Evolutionary conservation across 768 basidiomycete species (phyloP).

Genomic region (Filobasidium wieringae): DNA sequence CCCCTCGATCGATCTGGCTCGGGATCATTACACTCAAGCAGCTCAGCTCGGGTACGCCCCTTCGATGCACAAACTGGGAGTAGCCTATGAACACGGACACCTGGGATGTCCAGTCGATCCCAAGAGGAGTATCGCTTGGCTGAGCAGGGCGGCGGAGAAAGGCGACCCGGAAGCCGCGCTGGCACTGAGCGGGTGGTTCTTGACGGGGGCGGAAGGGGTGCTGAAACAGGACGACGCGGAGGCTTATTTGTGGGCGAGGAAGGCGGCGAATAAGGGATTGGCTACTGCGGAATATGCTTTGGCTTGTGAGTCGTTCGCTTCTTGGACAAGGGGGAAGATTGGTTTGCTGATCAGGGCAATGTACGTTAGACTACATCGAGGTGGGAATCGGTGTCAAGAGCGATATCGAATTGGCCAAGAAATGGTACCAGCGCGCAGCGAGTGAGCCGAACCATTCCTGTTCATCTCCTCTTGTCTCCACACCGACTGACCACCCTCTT

Average conservation of each 20-base stretch:
- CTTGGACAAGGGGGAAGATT: neutral
- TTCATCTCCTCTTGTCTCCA: neutral
- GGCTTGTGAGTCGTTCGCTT: constrained; percentile 43
- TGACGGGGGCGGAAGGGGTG: constrained; percentile 72
- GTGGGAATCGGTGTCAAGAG: constrained; percentile 95
- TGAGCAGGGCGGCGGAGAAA: constrained; percentile 94
- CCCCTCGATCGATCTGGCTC: constrained; percentile 55
- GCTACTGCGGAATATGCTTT: constrained; percentile 98
- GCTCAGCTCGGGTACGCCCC: constrained; percentile 87
- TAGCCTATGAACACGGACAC: constrained; percentile 84
- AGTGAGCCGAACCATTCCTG: constrained; percentile 47
- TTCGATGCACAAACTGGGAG: constrained; percentile 88
- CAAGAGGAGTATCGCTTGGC: constrained; percentile 90
- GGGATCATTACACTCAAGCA: constrained; percentile 75
- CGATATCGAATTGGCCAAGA: constrained; percentile 87
- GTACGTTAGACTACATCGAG: constrained; percentile 71
- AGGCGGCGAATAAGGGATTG: constrained; percentile 90
- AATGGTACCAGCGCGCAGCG: constrained; percentile 98
- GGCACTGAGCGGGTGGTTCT: constrained; percentile 94
- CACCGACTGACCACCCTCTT: neutral
- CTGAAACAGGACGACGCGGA: constrained; percentile 96
- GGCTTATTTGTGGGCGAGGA: constrained; percentile 95
- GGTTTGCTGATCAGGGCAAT: neutral
- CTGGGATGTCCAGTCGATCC: constrained; percentile 87
- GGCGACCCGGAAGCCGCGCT: constrained; percentile 90